Evolutionary conservation across 2,329 filamentous ascomycete species (phyloP).

Genomic region (Penicillium sclerotigenum): DNA sequence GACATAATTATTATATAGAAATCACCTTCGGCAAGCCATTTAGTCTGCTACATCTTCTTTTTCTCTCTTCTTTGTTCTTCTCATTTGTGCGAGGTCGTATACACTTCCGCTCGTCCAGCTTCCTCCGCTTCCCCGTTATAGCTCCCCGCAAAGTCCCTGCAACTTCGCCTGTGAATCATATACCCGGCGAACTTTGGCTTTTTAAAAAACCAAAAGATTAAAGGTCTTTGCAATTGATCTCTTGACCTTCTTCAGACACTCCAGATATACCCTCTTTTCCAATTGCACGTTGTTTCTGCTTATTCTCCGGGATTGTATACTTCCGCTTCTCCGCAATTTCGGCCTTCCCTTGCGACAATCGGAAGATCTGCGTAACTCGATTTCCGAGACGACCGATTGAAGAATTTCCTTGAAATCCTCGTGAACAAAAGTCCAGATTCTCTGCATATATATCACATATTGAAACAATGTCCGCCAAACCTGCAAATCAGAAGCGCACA

Average conservation of each 20-base stretch:
- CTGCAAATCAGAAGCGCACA: slow-evolving; percentile 64
- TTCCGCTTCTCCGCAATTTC: slow-evolving; percentile 36
- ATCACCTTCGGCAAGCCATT: slow-evolving; percentile 6
- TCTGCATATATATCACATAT: slow-evolving; percentile 1
- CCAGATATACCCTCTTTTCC: background rate
- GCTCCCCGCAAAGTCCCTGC: slow-evolving; percentile 29
- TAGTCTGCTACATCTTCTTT: background rate
- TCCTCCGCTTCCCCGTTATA: slow-evolving; percentile 39
- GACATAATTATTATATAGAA: slow-evolving; percentile 11
- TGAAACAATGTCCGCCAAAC: slow-evolving; percentile 58
- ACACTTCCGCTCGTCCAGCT: slow-evolving; percentile 40
- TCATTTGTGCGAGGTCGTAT: slow-evolving; percentile 6
- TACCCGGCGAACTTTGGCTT: slow-evolving; percentile 9
- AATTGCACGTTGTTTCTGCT: background rate
- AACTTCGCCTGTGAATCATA: slow-evolving; percentile 24
- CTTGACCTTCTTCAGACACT: background rate
- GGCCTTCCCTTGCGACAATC: slow-evolving; percentile 24
- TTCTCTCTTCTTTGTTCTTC: background rate
- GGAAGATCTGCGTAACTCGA: slow-evolving; percentile 5
- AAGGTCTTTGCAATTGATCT: background rate
- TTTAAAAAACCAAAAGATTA: background rate
- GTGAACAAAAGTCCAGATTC: slow-evolving; percentile 4
- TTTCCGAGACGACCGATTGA: background rate
- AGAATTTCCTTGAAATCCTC: background rate
- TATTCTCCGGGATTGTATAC: slow-evolving; percentile 29